Conservation (phyloP, 2,329 filamentous ascomycete genomes). For the Botrytis paeoniae region DNA sequence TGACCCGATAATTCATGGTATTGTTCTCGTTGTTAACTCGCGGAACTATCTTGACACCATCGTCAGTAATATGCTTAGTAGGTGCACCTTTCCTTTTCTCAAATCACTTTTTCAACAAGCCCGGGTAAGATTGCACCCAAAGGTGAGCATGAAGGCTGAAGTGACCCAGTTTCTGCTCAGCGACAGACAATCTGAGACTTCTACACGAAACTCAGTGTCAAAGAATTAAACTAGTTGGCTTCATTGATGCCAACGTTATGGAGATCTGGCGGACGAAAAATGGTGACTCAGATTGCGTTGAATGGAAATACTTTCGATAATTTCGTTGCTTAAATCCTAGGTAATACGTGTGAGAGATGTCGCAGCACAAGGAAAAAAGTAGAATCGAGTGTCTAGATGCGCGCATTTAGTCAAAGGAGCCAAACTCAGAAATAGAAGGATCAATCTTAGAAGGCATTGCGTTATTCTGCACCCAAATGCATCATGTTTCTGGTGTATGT, state of each 20-base stretch:
- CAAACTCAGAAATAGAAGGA: background rate
- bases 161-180: background rate
- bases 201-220: background rate
- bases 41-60: background rate
- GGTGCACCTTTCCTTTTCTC: background rate
- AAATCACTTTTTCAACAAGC: background rate
- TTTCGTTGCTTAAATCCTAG: background rate
- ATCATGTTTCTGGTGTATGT: background rate
- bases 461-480: accelerated
- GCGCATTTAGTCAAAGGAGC: background rate
- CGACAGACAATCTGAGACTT: background rate
- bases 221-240: background rate
- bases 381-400: background rate
- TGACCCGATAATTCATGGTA: too few species aligned
- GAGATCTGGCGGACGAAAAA: background rate
- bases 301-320: background rate
- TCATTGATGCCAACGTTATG: accelerated
- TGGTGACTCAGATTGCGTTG: background rate
- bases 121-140: accelerated
- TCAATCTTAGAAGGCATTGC: background rate
- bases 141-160: background rate
- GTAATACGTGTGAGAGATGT: background rate
- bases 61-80: background rate
- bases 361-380: background rate
- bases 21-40: background rate